Percentiles rank a stretch among this genome's conserved stretches.
These are phyloP conservation scores for Metschnikowia vanudenii DNA, from an alignment of 805 yeast genomes.

Conservation along the genomic window DNA sequence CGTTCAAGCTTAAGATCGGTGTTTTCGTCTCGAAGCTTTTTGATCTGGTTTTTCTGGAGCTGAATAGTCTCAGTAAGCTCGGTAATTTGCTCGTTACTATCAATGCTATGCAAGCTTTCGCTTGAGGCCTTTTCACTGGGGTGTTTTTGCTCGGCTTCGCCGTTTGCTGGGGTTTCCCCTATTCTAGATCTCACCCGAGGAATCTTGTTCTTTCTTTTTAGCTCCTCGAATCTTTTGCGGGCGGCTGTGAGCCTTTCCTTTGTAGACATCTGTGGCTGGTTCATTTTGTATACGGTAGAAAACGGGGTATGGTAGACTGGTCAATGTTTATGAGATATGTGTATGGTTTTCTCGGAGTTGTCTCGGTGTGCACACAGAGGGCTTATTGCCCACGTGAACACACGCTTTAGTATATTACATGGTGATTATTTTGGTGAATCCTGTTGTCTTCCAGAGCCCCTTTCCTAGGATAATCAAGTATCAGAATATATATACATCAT, in stretches of 20 bases:
- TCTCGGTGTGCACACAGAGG: background rate
- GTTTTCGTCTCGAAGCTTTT: conserved; percentile 39
- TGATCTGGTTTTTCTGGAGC: conserved; percentile 35
- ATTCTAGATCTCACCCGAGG: conserved; percentile 1
- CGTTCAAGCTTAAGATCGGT: conserved; percentile 40
- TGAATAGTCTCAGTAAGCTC: conserved; percentile 28
- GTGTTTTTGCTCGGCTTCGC: background rate
- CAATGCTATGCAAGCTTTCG: background rate
- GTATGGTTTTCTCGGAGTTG: no score
- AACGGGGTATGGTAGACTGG: no score
- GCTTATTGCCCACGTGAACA: background rate
- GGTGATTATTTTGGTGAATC: no score
- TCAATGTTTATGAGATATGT: background rate
- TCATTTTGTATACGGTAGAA: no score
- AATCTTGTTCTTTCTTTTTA: conserved; percentile 46
- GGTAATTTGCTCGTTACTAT: background rate
- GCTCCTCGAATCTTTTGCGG: conserved; percentile 66
- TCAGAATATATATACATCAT: no score
- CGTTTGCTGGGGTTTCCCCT: no score
- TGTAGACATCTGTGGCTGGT: conserved; percentile 28
- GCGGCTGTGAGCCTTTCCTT: conserved; percentile 73
- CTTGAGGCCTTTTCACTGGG: background rate
- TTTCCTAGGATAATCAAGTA: no score
- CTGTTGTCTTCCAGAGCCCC: no score
- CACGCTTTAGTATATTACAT: no score